These are phyloP conservation scores for Saccharum spontaneum DNA, from an alignment of 176 grass and related monocot species.

Conservation along the genomic window DNA sequence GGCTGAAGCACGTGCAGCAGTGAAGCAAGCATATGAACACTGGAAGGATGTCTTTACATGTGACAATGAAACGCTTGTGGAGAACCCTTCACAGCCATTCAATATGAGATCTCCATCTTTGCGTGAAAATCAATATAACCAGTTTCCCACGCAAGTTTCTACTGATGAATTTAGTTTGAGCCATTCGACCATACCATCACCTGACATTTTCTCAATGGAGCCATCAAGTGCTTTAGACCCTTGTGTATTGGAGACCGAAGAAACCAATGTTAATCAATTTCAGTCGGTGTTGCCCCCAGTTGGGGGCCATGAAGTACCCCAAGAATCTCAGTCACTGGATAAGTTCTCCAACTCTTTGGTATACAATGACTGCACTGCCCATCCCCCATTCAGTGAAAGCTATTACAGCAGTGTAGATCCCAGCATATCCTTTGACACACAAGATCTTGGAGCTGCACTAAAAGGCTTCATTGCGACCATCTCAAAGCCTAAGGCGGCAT, in stretches of 20 bases:
- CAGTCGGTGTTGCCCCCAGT: slow-evolving; percentile 32
- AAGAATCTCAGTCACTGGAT: slow-evolving; percentile 30
- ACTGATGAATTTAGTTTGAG: slow-evolving; percentile 52
- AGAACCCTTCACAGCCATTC: slow-evolving; percentile 26
- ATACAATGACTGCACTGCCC: slow-evolving; percentile 51
- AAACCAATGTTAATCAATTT: slow-evolving; percentile 31
- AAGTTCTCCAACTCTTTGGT: slow-evolving; percentile 61
- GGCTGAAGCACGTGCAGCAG: slow-evolving; percentile 56
- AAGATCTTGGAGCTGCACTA: slow-evolving; percentile 63
- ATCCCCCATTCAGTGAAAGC: slow-evolving; percentile 34
- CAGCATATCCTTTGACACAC: slow-evolving; percentile 49
- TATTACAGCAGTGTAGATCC: slow-evolving; percentile 50
- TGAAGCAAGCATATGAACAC: slow-evolving; percentile 72
- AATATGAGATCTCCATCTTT: slow-evolving; percentile 42
- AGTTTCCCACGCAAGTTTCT: slow-evolving; percentile 39
- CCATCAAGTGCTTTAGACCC: slow-evolving; percentile 26
- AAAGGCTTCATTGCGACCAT: slow-evolving; percentile 63
- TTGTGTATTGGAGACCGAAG: slow-evolving; percentile 27
- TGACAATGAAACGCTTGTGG: slow-evolving; percentile 47
- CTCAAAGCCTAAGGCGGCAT: slow-evolving; percentile 56
- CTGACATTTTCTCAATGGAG: slow-evolving; percentile 59
- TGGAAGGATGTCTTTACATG: slow-evolving; percentile 62
- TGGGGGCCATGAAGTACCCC: slow-evolving; percentile 9
- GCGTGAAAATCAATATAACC: slow-evolving; percentile 43
- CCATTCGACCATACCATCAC: slow-evolving; percentile 48